Base-by-base conservation (phyloP, 805 yeast species). In the Candida koratica region DNA sequence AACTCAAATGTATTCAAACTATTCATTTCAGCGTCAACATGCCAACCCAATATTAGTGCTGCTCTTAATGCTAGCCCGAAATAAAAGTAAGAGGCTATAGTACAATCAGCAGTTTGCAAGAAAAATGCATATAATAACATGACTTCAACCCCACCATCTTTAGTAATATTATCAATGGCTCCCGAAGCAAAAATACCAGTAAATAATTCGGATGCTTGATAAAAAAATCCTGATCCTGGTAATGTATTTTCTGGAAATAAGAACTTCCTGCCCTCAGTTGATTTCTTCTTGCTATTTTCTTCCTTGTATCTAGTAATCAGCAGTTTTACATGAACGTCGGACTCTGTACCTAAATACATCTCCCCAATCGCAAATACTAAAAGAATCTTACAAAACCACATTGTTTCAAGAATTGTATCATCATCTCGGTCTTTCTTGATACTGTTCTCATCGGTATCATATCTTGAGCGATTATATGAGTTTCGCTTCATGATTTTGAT, bases 31-130 rank as follows among this genome's bases (percentile, higher is more conserved):
- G 86, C 80, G 59, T 84, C 93, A 2, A 84, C 93, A 55, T 84
- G 94, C 78, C 82, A 73, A 2, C 94, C 94, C 17, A 83, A 56
- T 31, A 83, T 77, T 37, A 84, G 61, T 6, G 87, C 78, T 0
- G 89, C 78, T 39, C 89, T 65, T 24, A 84, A 55, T 0, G 90
- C 90, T 40, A 80, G 69, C 3, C 89, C 89, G 57, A 84, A 81
- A 56, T 83, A 84, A 50, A 84, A 81, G 48, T 84, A 84, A 3
- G 89, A 81, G 0, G 89, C 84, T 6, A 83, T 80, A 1, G 89
- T 84, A 51, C 88, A 81, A 52, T 84, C 94, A 0, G 90, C 90
- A 17, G 84, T 90, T 55, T 84, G 94, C 19, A 84, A 60, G 52
- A 81, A 84, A 49, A 84, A 84, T 0, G 90, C 90, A 58, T 83